Base-by-base conservation (phyloP, 768 basidiomycete species). In the Hypholoma fasciculare region DNA sequence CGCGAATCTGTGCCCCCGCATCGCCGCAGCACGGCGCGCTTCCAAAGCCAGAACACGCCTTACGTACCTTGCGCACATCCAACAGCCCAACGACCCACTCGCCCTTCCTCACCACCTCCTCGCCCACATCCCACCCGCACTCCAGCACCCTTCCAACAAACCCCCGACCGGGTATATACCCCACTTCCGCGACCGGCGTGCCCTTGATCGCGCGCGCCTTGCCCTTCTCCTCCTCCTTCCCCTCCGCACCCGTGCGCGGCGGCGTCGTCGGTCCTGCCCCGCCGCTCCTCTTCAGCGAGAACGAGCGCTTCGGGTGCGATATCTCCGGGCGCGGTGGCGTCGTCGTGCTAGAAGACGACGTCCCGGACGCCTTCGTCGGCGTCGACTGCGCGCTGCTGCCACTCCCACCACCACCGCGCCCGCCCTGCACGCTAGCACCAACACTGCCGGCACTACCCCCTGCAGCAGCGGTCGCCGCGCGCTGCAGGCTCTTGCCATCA, bases 11-110 rank as follows among this genome's bases (percentile, higher is more conserved):
- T 17, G n/a, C 43, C 43, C 37, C 30, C 12, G 30, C 44, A 54
- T 46, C 44, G 19, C 39, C 53, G 53, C 44, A n/a, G n/a, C 26
- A 12, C 11, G 19, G 6, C 12, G 39, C 27, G n/a, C 27, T 30
- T 30, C 27, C 27, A 3, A 23, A 23, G 1, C 23, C 23, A 23
- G 23, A 23, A 23, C 9, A 7, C 30, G 1, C 9, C 6, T 34
- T 9, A 34, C 30, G 9, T 34, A 94, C 94, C 87, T 93, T 95
- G 61, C 81, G 78, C 11, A 90, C 78, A 66, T 94, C 90, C 68
- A 90, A 69, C 60, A 95, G 65, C 11, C 94, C 95, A 58, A 92
- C 76, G 5, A 96, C 90, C 88, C 94, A 92, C 64, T 97, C 95
- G 4, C 92, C 92, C 63, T 85, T 85, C 67, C 80, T 81, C 23